Evolutionary conservation across 1,284 basidiomycete species (phyloP).

Genomic region (Cutaneotrichosporon daszewskae): DNA sequence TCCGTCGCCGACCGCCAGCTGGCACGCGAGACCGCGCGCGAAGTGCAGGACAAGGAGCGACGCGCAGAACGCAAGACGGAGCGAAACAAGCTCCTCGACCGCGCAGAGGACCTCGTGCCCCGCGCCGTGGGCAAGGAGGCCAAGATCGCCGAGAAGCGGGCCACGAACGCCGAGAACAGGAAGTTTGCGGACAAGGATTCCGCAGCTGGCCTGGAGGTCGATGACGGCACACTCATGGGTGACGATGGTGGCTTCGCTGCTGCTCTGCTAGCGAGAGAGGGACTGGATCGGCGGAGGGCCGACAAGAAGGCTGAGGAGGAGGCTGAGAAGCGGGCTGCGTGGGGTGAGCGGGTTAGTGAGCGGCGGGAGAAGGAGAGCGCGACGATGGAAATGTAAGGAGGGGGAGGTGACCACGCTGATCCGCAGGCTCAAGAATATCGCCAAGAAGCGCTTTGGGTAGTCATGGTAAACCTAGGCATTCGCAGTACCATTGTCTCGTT

Average conservation of each 20-base stretch:
- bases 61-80: conserved; percentile 26
- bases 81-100: conserved; percentile 19
- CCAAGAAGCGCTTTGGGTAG: conserved; percentile 35
- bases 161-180: conserved; percentile 41
- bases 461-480: background rate
- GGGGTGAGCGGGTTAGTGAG: conserved; percentile 38
- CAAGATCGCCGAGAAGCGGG: conserved; percentile 41
- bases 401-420: background rate
- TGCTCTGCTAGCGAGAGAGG: conserved; percentile 38
- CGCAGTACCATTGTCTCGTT: no score
- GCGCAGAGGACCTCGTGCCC: conserved; percentile 41
- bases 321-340: conserved; percentile 31
- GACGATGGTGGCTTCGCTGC: conserved; percentile 37
- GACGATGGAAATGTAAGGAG: conserved; percentile 46
- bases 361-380: conserved; percentile 38
- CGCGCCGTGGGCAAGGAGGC: conserved; percentile 37
- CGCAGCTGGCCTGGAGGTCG: conserved; percentile 39
- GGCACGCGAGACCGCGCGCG: conserved; percentile 29
- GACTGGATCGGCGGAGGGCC: conserved; percentile 28
- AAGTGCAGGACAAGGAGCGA: conserved; percentile 13
- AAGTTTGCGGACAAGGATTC: conserved; percentile 41
- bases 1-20: conserved; percentile 36
- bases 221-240: conserved; percentile 44
- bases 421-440: conserved; percentile 38
- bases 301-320: conserved; percentile 29